phyloP scores from a whole-genome alignment of 495 filamentous ascomycete species.

The Pyrenopolyporus hunteri region DNA sequence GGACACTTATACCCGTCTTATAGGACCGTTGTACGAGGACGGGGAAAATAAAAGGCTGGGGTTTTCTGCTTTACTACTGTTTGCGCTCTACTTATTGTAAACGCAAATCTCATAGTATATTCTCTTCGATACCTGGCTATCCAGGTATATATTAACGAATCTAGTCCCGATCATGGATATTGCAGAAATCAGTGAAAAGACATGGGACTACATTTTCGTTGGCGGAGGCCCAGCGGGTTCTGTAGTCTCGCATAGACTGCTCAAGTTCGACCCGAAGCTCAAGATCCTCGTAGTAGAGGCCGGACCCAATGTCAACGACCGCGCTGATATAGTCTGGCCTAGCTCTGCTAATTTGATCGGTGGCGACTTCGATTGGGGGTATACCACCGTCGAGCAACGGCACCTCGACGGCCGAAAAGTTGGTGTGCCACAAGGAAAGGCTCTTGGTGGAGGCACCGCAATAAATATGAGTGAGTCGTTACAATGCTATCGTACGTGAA shows the following conservation, averaged over 20 bases:
- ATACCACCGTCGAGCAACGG: constrained; percentile 39
- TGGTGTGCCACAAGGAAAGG: constrained; percentile 47
- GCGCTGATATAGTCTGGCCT: constrained; percentile 27
- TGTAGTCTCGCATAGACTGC: constrained; percentile 39
- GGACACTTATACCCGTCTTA: too few species aligned
- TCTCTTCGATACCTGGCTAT: neutral
- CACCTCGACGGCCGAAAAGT: constrained; percentile 45
- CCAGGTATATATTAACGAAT: too few species aligned
- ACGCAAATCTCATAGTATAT: neutral
- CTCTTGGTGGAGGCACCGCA: constrained; percentile 44
- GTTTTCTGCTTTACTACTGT: too few species aligned
- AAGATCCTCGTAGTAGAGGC: constrained; percentile 46
- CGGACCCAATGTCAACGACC: constrained; percentile 38
- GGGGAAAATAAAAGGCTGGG: too few species aligned
- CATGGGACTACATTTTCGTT: constrained; percentile 44
- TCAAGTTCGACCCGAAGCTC: constrained; percentile 18
- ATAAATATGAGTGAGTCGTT: constrained; percentile 22
- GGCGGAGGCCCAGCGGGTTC: constrained; percentile 46
- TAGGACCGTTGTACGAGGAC: too few species aligned
- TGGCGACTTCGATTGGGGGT: constrained; percentile 42
- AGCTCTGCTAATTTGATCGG: constrained; percentile 26
- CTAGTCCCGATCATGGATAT: neutral
- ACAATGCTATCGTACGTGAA: neutral
- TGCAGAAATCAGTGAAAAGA: neutral
- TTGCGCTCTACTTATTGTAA: too few species aligned